phyloP scores from a whole-genome alignment of 2,329 filamentous ascomycete genomes.

The Lachnellula willkommii region DNA sequence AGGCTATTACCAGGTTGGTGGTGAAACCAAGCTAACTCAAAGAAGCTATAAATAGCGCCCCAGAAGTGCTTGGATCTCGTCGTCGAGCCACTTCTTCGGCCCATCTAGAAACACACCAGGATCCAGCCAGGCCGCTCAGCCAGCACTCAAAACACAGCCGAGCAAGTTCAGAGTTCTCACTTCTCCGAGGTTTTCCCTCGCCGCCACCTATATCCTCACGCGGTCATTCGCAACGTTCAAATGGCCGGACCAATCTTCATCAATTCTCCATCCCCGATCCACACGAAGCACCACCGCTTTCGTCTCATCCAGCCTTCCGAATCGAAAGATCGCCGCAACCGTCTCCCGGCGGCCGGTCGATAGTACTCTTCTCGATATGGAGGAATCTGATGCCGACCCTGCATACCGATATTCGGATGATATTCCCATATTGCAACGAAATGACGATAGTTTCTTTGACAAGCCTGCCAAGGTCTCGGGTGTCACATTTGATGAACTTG shows the following conservation, averaged over 20 bases:
- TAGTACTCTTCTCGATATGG: constrained; percentile 34
- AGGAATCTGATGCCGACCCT: constrained; percentile 65
- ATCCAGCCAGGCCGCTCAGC: constrained; percentile 49
- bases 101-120: constrained; percentile 52
- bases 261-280: constrained; percentile 27
- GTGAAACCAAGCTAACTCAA: constrained; percentile 6
- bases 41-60: constrained; percentile 9
- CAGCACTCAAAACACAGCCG: constrained; percentile 63
- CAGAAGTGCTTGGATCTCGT: constrained; percentile 38
- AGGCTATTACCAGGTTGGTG: neutral
- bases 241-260: constrained; percentile 30
- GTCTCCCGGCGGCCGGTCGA: constrained; percentile 19
- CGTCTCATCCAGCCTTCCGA: constrained; percentile 29
- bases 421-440: constrained; percentile 60
- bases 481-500: constrained; percentile 63
- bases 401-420: constrained; percentile 62
- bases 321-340: constrained; percentile 21
- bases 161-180: constrained; percentile 65
- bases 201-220: constrained; percentile 36
- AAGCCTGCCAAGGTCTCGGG: constrained; percentile 48
- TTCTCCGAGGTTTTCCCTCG: constrained; percentile 49
- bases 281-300: constrained; percentile 28
- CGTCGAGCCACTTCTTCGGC: constrained; percentile 57
- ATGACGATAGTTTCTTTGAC: constrained; percentile 57
- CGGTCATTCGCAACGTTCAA: constrained; percentile 26